A percentile compares a stretch with the other conserved stretches of the same genome.
phyloP scores from a whole-genome alignment of 2,329 filamentous ascomycete genomes.

The Lasiodiplodia gonubiensis region DNA sequence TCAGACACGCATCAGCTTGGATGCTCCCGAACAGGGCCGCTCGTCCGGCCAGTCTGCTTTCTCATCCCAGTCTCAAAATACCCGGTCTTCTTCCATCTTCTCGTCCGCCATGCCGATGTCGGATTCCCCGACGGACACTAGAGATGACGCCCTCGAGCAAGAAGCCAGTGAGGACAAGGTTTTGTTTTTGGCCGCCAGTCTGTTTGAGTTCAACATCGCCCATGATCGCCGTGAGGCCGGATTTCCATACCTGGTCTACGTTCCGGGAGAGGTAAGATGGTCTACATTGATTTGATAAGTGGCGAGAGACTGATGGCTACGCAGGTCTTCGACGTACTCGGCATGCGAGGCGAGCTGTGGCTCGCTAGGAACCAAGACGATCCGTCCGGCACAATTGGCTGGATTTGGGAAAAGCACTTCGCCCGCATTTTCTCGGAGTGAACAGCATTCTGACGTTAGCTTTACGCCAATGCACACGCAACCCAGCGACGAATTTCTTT shows the following conservation, averaged over 20 bases:
- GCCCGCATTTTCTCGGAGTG: constrained; percentile 48
- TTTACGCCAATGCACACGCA: constrained; percentile 21
- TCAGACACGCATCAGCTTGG: constrained; percentile 23
- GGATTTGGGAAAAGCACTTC: constrained; percentile 99
- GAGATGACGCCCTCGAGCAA: constrained; percentile 34
- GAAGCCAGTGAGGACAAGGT: constrained; percentile 67
- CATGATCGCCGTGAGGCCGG: constrained; percentile 89
- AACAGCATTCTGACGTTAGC: constrained; percentile 3
- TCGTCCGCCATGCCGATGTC: constrained; percentile 83
- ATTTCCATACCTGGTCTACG: constrained; percentile 94
- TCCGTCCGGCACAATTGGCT: constrained; percentile 76
- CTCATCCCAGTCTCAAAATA: constrained; percentile 24
- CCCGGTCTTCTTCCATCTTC: constrained; percentile 77
- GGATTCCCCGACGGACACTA: constrained; percentile 53
- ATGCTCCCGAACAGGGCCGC: constrained; percentile 48
- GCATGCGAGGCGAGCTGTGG: constrained; percentile 97
- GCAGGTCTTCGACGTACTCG: constrained; percentile 70
- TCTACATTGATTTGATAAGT: background rate
- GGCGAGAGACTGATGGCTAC: constrained; percentile 11
- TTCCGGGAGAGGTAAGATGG: constrained; percentile 78
- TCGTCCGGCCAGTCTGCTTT: constrained; percentile 40
- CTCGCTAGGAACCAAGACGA: constrained; percentile 98
- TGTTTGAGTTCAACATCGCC: constrained; percentile 97
- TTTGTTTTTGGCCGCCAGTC: constrained; percentile 87
- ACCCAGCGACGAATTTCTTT: constrained; percentile 27